These are phyloP conservation scores for Gryganskiella cystojenkinii DNA, from an alignment of 192 early-diverging fungal species.

Conservation along the genomic window DNA sequence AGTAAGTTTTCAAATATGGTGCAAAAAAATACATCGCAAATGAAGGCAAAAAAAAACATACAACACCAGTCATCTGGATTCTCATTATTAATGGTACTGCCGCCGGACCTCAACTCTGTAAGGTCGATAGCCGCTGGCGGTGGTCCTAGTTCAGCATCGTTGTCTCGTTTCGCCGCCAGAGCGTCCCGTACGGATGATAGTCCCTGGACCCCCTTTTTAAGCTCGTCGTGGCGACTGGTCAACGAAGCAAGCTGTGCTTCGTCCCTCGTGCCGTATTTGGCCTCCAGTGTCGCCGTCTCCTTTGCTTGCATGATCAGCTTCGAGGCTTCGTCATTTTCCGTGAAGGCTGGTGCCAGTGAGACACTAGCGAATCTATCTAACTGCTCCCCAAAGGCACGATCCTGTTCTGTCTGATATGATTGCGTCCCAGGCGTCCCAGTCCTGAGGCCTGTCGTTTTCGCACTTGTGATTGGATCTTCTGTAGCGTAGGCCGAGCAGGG, in stretches of 20 bases:
- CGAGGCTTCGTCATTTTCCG: constrained; percentile 13
- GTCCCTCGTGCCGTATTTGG: constrained; percentile 21
- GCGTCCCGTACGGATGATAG: constrained; percentile 13
- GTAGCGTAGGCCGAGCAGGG: neutral
- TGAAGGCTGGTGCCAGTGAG: neutral
- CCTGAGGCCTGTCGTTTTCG: neutral
- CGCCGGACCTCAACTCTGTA: constrained; percentile 37
- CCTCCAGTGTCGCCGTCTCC: constrained; percentile 22
- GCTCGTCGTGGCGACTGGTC: constrained; percentile 23
- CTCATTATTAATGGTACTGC: constrained; percentile 24
- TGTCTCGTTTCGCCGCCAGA: neutral
- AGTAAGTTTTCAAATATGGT: neutral
- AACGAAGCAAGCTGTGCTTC: constrained; percentile 27
- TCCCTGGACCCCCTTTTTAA: constrained; percentile 27
- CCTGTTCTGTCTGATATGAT: constrained; percentile 4
- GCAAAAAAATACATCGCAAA: neutral
- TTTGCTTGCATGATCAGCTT: constrained; percentile 16
- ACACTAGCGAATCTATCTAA: constrained; percentile 22
- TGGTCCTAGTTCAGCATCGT: constrained; percentile 27
- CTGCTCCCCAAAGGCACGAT: constrained; percentile 19
- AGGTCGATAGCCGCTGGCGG: constrained; percentile 44
- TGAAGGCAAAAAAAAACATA: constrained; percentile 22
- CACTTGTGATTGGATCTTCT: neutral
- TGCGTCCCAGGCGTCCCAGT: neutral
- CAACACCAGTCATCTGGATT: constrained; percentile 63